A percentile compares a stretch with the other conserved stretches of the same genome.
Evolutionary conservation across 768 basidiomycete species (phyloP).

Genomic region (Hericium erinaceus): DNA sequence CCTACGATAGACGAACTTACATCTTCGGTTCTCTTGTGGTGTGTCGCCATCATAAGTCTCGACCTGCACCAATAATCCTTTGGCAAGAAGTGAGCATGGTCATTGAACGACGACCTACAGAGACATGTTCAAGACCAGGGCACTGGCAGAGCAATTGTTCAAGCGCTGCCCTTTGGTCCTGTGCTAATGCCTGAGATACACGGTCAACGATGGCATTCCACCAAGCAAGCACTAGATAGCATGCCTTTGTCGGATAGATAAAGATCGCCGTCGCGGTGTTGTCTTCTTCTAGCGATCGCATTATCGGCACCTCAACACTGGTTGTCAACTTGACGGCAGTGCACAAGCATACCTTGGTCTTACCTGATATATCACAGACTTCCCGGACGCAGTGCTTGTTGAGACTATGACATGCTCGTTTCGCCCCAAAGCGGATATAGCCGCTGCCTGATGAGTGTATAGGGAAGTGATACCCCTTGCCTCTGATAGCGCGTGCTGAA

Average conservation of each 20-base stretch:
- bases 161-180: conserved; percentile 72
- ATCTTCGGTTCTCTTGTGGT: conserved; percentile 51
- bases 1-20: conserved; percentile 25
- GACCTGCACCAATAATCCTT: conserved; percentile 28
- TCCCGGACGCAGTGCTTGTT: conserved; percentile 84
- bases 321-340: neutral
- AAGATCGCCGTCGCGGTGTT: conserved; percentile 60
- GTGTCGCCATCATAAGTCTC: conserved; percentile 89
- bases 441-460: conserved; percentile 63
- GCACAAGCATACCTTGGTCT: neutral
- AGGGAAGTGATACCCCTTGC: conserved; percentile 54
- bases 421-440: conserved; percentile 51
- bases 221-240: neutral
- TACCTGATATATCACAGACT: conserved; percentile 83
- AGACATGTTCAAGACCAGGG: conserved; percentile 52
- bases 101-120: conserved; percentile 25
- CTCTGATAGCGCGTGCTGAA: conserved; percentile 44
- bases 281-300: conserved; percentile 58
- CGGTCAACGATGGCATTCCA: neutral
- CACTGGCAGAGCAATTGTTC: conserved; percentile 55
- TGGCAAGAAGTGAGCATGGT: neutral
- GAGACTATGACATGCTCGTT: conserved; percentile 77
- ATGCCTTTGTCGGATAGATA: conserved; percentile 82
- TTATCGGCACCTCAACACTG: conserved; percentile 50
- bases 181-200: conserved; percentile 65